phyloP scores from a whole-genome alignment of 2,329 filamentous ascomycete species.

The Cephalotrichum gorgonifer region DNA sequence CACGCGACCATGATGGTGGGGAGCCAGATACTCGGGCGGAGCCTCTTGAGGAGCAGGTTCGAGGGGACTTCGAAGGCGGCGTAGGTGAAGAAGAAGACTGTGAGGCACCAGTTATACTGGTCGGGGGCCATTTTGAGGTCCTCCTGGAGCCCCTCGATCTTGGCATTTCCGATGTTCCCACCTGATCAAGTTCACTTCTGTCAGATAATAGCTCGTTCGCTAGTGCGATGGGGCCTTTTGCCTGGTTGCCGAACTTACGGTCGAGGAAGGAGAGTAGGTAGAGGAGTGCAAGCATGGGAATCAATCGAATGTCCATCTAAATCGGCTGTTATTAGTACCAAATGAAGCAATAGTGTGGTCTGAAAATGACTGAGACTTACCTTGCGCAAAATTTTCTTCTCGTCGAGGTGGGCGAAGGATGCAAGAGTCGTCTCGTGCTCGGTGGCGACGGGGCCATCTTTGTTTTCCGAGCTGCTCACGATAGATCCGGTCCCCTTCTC shows the following conservation, averaged over 20 bases:
- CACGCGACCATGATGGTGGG: slow-evolving; percentile 43
- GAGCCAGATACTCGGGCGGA: slow-evolving; percentile 41
- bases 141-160: slow-evolving; percentile 46
- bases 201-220: neutral
- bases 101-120: slow-evolving; percentile 61
- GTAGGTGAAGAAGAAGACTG: slow-evolving; percentile 44
- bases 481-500: no score
- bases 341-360: slow-evolving; percentile 9
- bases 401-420: slow-evolving; percentile 20
- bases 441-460: slow-evolving; percentile 5
- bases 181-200: slow-evolving; percentile 17
- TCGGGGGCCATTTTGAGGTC: slow-evolving; percentile 46
- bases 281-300: slow-evolving; percentile 54
- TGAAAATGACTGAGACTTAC: slow-evolving; percentile 15
- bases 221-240: neutral
- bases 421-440: slow-evolving; percentile 11
- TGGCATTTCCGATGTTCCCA: slow-evolving; percentile 57
- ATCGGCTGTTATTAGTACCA: no score
- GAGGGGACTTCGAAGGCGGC: slow-evolving; percentile 44
- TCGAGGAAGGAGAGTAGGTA: slow-evolving; percentile 64
- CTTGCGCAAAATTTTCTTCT: slow-evolving; percentile 50
- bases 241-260: no score
- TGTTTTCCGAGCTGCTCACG: neutral
- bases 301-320: slow-evolving; percentile 41
- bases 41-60: slow-evolving; percentile 45